phyloP scores from a whole-genome alignment of 768 basidiomycete genomes.

The Panaeolus cyanescens region DNA sequence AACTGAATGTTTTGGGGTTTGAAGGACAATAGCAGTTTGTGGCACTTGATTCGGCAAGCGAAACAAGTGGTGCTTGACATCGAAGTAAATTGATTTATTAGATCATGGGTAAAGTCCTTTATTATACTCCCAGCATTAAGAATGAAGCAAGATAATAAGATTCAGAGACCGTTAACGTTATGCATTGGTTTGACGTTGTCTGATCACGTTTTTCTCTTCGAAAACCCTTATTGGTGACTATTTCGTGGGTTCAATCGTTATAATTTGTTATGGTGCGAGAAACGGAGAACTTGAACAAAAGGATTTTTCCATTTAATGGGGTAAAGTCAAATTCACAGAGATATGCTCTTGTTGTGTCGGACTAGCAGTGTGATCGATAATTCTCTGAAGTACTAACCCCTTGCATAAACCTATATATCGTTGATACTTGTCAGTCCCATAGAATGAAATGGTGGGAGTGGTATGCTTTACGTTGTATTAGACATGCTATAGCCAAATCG shows the following conservation, averaged over 20 bases:
- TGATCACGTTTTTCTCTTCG: background rate
- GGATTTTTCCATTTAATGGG: background rate
- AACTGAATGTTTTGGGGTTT: background rate
- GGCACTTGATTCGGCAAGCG: slow-evolving; percentile 1
- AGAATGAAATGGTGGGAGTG: too few species aligned
- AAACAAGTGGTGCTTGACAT: slow-evolving; percentile 1
- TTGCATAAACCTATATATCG: too few species aligned
- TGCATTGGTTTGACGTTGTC: background rate
- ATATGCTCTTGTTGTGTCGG: too few species aligned
- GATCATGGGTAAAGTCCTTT: background rate
- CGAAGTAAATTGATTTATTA: background rate
- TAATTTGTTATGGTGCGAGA: background rate
- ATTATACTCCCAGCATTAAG: background rate
- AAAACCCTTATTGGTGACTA: background rate
- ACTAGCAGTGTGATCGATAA: too few species aligned
- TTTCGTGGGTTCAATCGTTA: background rate
- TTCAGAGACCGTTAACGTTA: background rate
- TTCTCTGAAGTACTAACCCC: too few species aligned
- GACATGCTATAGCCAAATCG: too few species aligned
- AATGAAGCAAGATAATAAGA: slow-evolving; percentile 3
- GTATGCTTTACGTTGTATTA: too few species aligned
- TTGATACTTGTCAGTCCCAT: too few species aligned
- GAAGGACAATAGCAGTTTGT: background rate
- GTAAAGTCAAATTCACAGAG: too few species aligned
- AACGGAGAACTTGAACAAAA: background rate